Evolutionary conservation across 78 protist genomes (phyloP), one percentile per base, ranked within the genome.

Genomic region (Dictyostelium firmibasis): DNA sequence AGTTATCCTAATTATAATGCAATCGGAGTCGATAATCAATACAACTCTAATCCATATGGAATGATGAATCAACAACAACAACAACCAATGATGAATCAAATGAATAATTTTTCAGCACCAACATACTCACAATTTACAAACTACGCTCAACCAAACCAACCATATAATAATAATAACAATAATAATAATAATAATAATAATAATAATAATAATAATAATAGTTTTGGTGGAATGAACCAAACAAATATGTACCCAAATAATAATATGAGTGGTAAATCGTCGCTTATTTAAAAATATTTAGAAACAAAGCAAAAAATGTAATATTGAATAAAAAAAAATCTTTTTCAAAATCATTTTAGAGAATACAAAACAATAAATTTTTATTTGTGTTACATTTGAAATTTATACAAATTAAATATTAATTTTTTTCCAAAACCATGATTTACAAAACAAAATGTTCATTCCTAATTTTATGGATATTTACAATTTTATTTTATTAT

Each of bases 1-100:
- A 72, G 36, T 72, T 77, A 25, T 25, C 83, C 83, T 41, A 77
- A 77, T n/a, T 77, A 77, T 43, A 77, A 77, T 41, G 83, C 83
- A n/a, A 41, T 41, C 41, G 47, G 83, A 77, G 47, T 4, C 7
- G 79, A 77, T 76, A 41, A 41, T 2, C 31, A 41, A 36, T 11
- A 76, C 25, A 20, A 41, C 27, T 16, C 18, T 7, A 77, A 77
- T 25, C 83, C 83, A 4, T 77, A 77, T 77, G 83, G 83, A 11
- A 29, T 75, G 25, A 75, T 36, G 41, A 27, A 29, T 29, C 79
- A 72, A 33, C 76, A 69, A 27, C 79, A 72, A 33, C 82, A 76
- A 76, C 82, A 53, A 27, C 41, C 2, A 44, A 43, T 27, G 43
- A 69, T 69, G 77, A 72, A 50, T 50, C 62, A 50, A 50, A 50